phyloP scores from a whole-genome alignment of 305 asterid species.

The Fraxinus platypoda region DNA sequence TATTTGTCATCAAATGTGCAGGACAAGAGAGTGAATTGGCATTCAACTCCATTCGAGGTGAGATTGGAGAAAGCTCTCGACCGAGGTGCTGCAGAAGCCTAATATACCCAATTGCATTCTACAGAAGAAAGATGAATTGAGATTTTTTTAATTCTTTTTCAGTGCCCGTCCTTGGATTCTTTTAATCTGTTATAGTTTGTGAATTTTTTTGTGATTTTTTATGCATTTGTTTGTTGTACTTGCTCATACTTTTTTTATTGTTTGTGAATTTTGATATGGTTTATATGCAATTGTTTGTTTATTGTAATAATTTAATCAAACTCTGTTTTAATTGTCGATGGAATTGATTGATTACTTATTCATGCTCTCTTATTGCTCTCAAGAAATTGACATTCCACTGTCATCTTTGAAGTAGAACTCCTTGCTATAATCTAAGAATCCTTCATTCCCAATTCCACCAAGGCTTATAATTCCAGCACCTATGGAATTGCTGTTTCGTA shows the following conservation, averaged over 20 bases:
- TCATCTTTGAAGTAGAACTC: not conserved
- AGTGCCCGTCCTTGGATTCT: not conserved
- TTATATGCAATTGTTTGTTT: not conserved
- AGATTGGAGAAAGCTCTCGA: conserved; percentile 76
- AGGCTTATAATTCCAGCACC: not conserved
- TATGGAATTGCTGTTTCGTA: not conserved
- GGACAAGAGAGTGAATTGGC: conserved; percentile 85
- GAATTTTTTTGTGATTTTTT: not conserved
- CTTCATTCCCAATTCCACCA: not conserved
- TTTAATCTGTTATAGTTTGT: conserved; percentile 10
- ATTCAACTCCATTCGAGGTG: conserved; percentile 81
- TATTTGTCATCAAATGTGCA: conserved; percentile 33
- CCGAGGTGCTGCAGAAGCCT: conserved; percentile 45
- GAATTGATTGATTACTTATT: not conserved
- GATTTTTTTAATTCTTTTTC: not conserved
- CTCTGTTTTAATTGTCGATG: not conserved
- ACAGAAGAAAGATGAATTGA: not conserved
- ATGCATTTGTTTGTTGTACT: conserved; percentile 29
- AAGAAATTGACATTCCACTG: not conserved
- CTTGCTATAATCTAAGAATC: not conserved
- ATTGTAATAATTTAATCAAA: conserved; percentile 3
- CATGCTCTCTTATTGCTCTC: not conserved
- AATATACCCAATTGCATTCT: conserved; percentile 7
- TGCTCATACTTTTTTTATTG: not conserved
- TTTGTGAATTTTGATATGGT: not conserved